phyloP scores from a whole-genome alignment of 2,329 filamentous ascomycete species.

The Chrysoporthe deuterocubensis region DNA sequence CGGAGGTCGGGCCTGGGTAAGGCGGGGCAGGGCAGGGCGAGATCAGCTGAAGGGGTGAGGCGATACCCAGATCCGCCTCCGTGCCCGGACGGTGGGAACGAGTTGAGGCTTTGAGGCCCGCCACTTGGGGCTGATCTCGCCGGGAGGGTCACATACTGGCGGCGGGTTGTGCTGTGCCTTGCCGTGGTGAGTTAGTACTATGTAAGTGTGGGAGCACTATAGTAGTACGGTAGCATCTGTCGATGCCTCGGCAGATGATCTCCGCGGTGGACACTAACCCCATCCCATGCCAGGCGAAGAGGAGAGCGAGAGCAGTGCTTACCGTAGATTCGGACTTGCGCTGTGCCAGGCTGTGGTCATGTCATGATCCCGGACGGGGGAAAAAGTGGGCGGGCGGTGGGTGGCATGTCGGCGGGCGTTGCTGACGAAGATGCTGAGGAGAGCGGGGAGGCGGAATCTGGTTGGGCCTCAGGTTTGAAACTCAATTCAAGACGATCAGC shows the following conservation, averaged over 20 bases:
- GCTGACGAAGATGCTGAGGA: not conserved
- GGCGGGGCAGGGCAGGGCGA: not conserved
- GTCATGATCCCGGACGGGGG: not conserved
- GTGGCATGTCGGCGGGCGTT: not conserved
- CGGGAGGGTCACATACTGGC: not conserved
- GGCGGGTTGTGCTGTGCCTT: no score
- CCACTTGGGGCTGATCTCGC: not conserved
- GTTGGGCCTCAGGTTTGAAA: slow-evolving; percentile 24
- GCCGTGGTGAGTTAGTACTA: no score
- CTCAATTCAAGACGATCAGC: slow-evolving; percentile 24
- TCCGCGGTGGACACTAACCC: not conserved
- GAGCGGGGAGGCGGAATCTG: slow-evolving; percentile 1
- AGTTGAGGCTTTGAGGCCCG: not conserved
- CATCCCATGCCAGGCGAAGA: not conserved
- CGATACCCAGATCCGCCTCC: not conserved
- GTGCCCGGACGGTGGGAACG: slow-evolving; percentile 2
- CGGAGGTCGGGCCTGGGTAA: not conserved
- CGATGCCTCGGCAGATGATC: slow-evolving; percentile 5
- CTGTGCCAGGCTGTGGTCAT: not conserved
- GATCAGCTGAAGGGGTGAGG: not conserved
- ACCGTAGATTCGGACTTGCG: not conserved
- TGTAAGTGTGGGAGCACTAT: no score
- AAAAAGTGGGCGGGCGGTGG: not conserved
- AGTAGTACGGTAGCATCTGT: not conserved
- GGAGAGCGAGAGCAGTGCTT: not conserved